phyloP scores from a whole-genome alignment of 1,139 yeast species.

The Hemisphaericaspora subhashii region DNA sequence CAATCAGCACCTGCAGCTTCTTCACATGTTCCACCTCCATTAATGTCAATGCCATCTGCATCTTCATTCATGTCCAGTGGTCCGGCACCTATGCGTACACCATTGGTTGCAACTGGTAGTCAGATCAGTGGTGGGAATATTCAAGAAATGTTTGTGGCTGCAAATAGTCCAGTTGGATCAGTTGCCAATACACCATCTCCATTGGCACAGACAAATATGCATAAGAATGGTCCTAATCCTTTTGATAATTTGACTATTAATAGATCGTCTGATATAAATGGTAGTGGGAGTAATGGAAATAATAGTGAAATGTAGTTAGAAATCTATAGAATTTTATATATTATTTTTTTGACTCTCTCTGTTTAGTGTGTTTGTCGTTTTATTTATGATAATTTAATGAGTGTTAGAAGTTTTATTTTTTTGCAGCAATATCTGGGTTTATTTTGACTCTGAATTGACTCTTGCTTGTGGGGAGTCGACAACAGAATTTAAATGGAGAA shows the following conservation, averaged over 20 bases:
- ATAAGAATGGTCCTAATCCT: slow-evolving; percentile 42
- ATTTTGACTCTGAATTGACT: too few relatives aligned
- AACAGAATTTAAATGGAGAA: too few relatives aligned
- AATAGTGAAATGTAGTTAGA: too few relatives aligned
- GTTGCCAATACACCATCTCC: slow-evolving; percentile 30
- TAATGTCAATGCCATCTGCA: slow-evolving; percentile 33
- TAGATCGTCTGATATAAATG: slow-evolving; percentile 9
- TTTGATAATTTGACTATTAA: slow-evolving; percentile 44
- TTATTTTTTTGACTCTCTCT: not conserved
- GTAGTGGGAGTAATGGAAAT: not conserved
- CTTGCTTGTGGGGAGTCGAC: not conserved
- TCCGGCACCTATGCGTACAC: slow-evolving; percentile 31
- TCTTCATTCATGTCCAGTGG: slow-evolving; percentile 8
- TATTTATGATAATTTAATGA: slow-evolving; percentile 1
- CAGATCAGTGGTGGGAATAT: slow-evolving; percentile 2
- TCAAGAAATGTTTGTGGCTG: slow-evolving; percentile 6
- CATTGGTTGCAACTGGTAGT: slow-evolving; percentile 32
- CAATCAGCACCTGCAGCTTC: slow-evolving; percentile 5
- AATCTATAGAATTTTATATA: too few relatives aligned
- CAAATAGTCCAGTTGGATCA: slow-evolving; percentile 5
- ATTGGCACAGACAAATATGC: slow-evolving; percentile 33
- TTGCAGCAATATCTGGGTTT: too few relatives aligned
- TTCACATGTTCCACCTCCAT: slow-evolving; percentile 26
- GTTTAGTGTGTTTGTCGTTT: too few relatives aligned
- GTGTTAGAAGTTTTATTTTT: too few relatives aligned